phyloP scores from a whole-genome alignment of 2,329 filamentous ascomycete species.

The Trichophyton rubrum region DNA sequence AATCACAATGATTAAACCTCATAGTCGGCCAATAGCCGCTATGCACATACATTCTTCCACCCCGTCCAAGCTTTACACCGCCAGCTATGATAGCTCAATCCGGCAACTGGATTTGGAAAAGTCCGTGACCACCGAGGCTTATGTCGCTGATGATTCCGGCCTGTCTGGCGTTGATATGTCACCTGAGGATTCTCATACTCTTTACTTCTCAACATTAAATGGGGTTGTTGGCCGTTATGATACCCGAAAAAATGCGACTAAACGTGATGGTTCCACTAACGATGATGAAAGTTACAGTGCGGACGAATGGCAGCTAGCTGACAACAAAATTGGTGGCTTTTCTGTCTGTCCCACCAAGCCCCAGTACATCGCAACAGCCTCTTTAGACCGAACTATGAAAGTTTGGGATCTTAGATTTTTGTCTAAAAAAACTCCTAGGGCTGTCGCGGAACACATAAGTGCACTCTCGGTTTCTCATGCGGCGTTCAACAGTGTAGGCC shows the following conservation, averaged over 20 bases:
- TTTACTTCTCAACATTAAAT: slow-evolving; percentile 80
- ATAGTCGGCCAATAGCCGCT: slow-evolving; percentile 74
- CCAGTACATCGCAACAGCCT: slow-evolving; percentile 78
- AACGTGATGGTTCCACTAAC: not conserved
- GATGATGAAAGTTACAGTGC: slow-evolving; percentile 36
- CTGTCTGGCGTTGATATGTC: slow-evolving; percentile 78
- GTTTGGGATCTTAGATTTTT: slow-evolving; percentile 80
- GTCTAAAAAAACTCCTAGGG: slow-evolving; percentile 51
- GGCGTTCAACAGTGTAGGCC: slow-evolving; percentile 72
- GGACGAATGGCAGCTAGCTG: slow-evolving; percentile 62
- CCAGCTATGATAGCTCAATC: slow-evolving; percentile 88
- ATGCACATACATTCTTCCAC: slow-evolving; percentile 67
- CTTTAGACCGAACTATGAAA: slow-evolving; percentile 75
- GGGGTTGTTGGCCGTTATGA: slow-evolving; percentile 75
- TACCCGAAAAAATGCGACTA: slow-evolving; percentile 39
- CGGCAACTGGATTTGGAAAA: slow-evolving; percentile 73
- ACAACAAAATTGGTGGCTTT: slow-evolving; percentile 95
- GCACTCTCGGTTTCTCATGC: slow-evolving; percentile 83
- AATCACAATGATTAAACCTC: slow-evolving; percentile 83
- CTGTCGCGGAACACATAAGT: slow-evolving; percentile 72
- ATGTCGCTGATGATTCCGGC: slow-evolving; percentile 67
- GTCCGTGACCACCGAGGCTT: slow-evolving; percentile 67
- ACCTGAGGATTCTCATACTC: slow-evolving; percentile 52
- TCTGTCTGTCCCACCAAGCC: slow-evolving; percentile 66
- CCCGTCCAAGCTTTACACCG: slow-evolving; percentile 62